Evolutionary conservation across 768 basidiomycete genomes (phyloP).

Genomic region (Kwoniella heveanensis): DNA sequence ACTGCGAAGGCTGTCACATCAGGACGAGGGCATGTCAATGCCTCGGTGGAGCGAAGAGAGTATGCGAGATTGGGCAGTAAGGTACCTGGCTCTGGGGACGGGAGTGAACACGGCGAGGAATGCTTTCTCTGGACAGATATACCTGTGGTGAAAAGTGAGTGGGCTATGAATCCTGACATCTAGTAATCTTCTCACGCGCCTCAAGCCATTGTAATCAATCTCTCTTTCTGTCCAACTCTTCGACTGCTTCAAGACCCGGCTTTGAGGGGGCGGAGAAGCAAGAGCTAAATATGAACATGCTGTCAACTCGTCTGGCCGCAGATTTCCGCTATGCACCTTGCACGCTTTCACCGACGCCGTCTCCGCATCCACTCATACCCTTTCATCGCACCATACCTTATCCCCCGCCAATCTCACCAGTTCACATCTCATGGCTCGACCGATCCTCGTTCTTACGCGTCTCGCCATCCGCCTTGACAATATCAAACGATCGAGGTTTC

Average conservation of each 20-base stretch:
- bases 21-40: background rate
- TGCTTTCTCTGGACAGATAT: conserved; percentile 52
- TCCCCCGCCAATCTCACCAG: conserved; percentile 31
- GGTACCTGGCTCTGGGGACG: conserved; percentile 41
- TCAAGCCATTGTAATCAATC: too few species aligned
- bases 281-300: too few species aligned
- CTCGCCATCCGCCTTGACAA: conserved; percentile 42
- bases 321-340: conserved; percentile 53
- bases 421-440: conserved; percentile 53
- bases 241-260: too few species aligned
- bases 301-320: conserved; percentile 14
- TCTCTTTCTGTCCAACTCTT: too few species aligned
- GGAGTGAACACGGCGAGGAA: conserved; percentile 43
- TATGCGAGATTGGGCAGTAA: conserved; percentile 32
- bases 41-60: conserved; percentile 17
- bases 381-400: conserved; percentile 51
- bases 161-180: too few species aligned
- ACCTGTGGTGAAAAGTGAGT: conserved; percentile 47
- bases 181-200: too few species aligned
- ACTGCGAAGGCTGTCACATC: background rate
- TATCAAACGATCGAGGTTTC: conserved; percentile 81
- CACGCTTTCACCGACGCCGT: conserved; percentile 40
- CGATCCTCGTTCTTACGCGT: conserved; percentile 50
- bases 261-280: too few species aligned
- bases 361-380: conserved; percentile 38